phyloP scores from a whole-genome alignment of 305 asterid species.

The Rubia tinctorum region DNA sequence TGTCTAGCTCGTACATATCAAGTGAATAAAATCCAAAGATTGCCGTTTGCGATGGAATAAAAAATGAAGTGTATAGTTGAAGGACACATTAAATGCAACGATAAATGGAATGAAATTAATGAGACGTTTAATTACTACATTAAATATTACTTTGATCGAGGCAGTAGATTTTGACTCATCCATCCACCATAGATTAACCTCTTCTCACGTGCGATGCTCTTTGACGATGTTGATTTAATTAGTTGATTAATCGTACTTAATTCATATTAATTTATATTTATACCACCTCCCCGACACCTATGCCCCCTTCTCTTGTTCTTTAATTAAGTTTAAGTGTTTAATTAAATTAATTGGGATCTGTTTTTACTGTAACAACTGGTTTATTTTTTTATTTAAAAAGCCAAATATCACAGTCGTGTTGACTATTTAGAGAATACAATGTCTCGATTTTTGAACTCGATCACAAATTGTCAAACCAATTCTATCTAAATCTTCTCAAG shows the following conservation, averaged over 20 bases:
- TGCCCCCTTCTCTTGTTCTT: slow-evolving; percentile 18
- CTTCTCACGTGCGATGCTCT: slow-evolving; percentile 49
- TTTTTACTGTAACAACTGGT: not conserved
- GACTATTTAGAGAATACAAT: not conserved
- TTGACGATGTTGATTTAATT: slow-evolving; percentile 7
- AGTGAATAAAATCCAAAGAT: not conserved
- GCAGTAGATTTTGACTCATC: slow-evolving; percentile 9
- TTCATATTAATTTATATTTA: not conserved
- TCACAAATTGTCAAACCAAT: not conserved
- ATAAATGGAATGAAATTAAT: not conserved
- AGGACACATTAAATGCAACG: not conserved
- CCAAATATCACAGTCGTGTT: not conserved
- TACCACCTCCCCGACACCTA: slow-evolving; percentile 24
- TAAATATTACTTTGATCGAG: not conserved
- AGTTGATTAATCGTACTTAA: not conserved
- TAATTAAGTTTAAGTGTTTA: not conserved
- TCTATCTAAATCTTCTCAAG: not conserved
- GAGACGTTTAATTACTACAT: not conserved
- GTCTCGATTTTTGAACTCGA: not conserved
- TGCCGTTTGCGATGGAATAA: not conserved
- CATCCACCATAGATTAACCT: slow-evolving; percentile 10
- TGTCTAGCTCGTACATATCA: not conserved
- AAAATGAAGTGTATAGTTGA: not conserved
- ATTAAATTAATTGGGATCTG: not conserved
- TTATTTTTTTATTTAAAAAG: too few species aligned